phyloP scores from a whole-genome alignment of 345 rosid species.

The Corymbia maculata region DNA sequence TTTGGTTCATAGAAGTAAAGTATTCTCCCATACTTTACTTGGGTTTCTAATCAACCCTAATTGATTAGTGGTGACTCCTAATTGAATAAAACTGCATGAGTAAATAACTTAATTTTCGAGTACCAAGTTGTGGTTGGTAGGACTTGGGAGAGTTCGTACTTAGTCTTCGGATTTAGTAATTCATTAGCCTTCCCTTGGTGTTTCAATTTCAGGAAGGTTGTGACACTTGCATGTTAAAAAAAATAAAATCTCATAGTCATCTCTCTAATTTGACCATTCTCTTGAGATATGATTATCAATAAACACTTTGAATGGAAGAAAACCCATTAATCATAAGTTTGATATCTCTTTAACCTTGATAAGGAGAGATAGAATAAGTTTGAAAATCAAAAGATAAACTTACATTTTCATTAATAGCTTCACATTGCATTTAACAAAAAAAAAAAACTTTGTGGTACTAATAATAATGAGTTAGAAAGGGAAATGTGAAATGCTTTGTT shows the following conservation, averaged over 20 bases:
- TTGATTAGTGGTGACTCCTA: too few relatives aligned
- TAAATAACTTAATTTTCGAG: too few relatives aligned
- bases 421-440: not conserved
- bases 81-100: too few relatives aligned
- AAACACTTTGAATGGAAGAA: not conserved
- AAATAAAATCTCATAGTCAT: not conserved
- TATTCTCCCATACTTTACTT: too few relatives aligned
- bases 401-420: not conserved
- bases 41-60: too few relatives aligned
- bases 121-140: too few relatives aligned
- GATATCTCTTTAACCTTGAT: not conserved
- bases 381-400: not conserved
- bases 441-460: not conserved
- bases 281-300: not conserved
- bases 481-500: not conserved
- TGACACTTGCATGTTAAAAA: not conserved
- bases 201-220: too few relatives aligned
- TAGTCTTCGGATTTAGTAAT: too few relatives aligned
- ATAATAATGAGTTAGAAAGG: not conserved
- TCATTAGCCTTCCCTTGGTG: too few relatives aligned
- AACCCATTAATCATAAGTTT: not conserved
- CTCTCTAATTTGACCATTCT: not conserved
- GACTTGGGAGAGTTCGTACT: too few relatives aligned
- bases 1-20: too few relatives aligned
- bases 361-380: not conserved